A percentile compares a stretch with the other conserved stretches of the same genome.
Evolutionary conservation across 1,284 basidiomycete genomes (phyloP).

Genomic region (Tremellales sp.): DNA sequence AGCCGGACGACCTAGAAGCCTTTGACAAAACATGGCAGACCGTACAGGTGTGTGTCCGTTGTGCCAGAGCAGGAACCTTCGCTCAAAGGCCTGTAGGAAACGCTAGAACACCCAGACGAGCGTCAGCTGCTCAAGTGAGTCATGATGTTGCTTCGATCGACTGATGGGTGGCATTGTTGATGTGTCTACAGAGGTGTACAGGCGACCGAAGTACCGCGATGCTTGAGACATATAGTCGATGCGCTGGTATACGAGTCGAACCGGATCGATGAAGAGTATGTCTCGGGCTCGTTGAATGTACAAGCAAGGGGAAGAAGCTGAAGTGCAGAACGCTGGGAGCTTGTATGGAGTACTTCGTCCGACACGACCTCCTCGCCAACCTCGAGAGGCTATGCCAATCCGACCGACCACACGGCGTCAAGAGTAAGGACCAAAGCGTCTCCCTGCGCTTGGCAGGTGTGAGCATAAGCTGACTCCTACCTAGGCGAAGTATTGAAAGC

Average conservation of each 20-base stretch:
- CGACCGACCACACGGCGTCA: constrained; percentile 78
- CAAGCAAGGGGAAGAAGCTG: constrained; percentile 7
- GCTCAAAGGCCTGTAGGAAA: constrained; percentile 19
- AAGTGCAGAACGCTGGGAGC: constrained; percentile 68
- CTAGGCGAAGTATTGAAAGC: constrained; percentile 71
- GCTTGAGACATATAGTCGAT: constrained; percentile 79
- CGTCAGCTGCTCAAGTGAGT: constrained; percentile 36
- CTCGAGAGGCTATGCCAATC: constrained; percentile 80
- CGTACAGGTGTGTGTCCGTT: constrained; percentile 24
- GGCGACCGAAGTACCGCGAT: constrained; percentile 72
- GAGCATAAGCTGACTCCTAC: background rate
- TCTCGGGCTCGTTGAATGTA: constrained; percentile 11
- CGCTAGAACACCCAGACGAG: constrained; percentile 44
- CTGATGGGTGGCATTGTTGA: background rate
- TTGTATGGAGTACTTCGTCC: constrained; percentile 85
- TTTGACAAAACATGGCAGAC: constrained; percentile 39
- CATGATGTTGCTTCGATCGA: background rate
- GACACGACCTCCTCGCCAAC: constrained; percentile 77
- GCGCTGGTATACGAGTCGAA: constrained; percentile 81
- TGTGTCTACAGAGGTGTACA: constrained; percentile 61
- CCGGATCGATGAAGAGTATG: constrained; percentile 76
- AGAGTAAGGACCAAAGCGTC: constrained; percentile 43
- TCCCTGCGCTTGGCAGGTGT: background rate
- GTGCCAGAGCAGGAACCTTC: too few relatives aligned
- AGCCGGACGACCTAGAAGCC: constrained; percentile 29